These are phyloP conservation scores for Nematocida minor DNA, from an alignment of 371 early-diverging fungal genomes.

Conservation along the genomic window DNA sequence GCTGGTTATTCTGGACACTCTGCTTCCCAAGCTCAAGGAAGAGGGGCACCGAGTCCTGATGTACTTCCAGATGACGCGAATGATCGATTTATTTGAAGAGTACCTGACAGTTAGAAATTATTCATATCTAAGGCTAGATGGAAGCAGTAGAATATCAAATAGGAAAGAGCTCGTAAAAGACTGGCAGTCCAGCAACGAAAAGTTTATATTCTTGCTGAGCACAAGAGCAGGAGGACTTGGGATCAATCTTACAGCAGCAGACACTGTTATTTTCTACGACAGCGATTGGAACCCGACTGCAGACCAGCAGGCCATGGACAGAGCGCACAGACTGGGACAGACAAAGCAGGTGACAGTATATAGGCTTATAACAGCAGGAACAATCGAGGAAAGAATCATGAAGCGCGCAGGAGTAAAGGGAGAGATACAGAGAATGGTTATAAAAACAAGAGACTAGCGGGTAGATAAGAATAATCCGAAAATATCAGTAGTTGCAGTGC, in stretches of 20 bases:
- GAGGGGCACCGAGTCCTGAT: slow-evolving; percentile 86
- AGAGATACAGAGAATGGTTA: slow-evolving; percentile 88
- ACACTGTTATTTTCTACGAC: slow-evolving; percentile 66
- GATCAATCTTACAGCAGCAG: slow-evolving; percentile 65
- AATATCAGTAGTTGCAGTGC: too few species aligned
- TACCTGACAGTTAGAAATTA: slow-evolving; percentile 62
- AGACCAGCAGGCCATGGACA: slow-evolving; percentile 66
- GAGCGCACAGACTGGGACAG: slow-evolving; percentile 65
- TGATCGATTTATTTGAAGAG: slow-evolving; percentile 86
- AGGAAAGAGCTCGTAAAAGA: slow-evolving; percentile 74
- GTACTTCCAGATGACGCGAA: slow-evolving; percentile 95
- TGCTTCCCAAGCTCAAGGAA: slow-evolving; percentile 76
- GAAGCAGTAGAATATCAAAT: slow-evolving; percentile 81
- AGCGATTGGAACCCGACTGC: slow-evolving; percentile 66
- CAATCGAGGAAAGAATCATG: slow-evolving; percentile 69
- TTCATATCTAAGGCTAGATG: slow-evolving; percentile 81
- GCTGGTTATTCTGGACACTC: slow-evolving; percentile 74
- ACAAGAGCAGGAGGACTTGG: slow-evolving; percentile 69
- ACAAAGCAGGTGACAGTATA: slow-evolving; percentile 65
- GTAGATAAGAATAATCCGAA: not conserved
- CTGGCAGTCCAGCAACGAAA: slow-evolving; percentile 65
- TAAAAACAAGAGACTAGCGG: slow-evolving; percentile 60
- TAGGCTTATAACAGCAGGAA: slow-evolving; percentile 62
- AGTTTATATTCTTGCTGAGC: slow-evolving; percentile 84
- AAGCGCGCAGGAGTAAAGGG: slow-evolving; percentile 83